phyloP scores from a whole-genome alignment of 306 rosid species.

The Dryas alaskensis region DNA sequence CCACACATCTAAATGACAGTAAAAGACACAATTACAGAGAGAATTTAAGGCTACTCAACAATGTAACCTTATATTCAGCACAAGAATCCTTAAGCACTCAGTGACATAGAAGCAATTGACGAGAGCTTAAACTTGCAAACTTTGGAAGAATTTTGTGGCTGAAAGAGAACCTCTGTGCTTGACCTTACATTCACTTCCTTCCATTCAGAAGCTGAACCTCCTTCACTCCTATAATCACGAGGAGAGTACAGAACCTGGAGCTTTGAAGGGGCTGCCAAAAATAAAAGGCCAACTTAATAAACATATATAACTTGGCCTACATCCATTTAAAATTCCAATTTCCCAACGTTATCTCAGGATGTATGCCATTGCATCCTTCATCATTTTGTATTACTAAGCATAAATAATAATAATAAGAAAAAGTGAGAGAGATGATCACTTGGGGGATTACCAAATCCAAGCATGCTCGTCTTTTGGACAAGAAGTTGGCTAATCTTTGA shows the following conservation, averaged over 20 bases:
- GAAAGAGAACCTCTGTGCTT: constrained; percentile 71
- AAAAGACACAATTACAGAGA: neutral
- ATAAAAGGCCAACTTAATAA: constrained; percentile 10
- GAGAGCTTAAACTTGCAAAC: constrained; percentile 70
- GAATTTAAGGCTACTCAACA: neutral
- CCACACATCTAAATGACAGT: neutral
- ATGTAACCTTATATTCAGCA: neutral
- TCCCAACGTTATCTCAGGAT: neutral
- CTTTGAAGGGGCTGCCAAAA: constrained; percentile 69
- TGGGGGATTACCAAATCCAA: constrained; percentile 77
- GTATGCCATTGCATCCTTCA: neutral
- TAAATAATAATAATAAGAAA: neutral
- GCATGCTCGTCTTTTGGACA: constrained; percentile 84
- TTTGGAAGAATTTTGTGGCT: constrained; percentile 53
- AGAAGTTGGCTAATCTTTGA: constrained; percentile 65
- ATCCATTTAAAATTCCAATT: neutral
- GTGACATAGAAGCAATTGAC: constrained; percentile 62
- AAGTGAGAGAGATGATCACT: constrained; percentile 8
- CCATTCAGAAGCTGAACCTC: constrained; percentile 60
- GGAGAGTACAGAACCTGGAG: constrained; percentile 68
- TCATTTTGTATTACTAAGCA: neutral
- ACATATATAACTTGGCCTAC: neutral
- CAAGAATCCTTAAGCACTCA: constrained; percentile 54
- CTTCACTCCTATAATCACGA: constrained; percentile 77
- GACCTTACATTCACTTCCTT: constrained; percentile 74